Conservation (phyloP, 1,284 basidiomycete genomes). For the Inonotus obliquus region DNA sequence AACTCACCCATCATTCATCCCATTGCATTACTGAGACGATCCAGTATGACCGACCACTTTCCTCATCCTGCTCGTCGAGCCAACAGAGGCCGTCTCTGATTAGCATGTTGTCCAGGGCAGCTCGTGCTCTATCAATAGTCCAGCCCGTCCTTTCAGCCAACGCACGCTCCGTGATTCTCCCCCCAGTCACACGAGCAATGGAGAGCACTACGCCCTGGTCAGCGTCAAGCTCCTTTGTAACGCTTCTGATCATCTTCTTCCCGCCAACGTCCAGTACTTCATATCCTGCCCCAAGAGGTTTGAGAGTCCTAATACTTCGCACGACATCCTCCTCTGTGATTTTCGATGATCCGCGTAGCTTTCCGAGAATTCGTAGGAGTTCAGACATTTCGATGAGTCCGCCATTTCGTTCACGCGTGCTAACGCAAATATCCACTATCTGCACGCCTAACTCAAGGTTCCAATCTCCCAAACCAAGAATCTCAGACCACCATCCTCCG, state of each 20-base stretch:
- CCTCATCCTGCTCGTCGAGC: slow-evolving; percentile 84
- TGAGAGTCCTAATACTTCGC: slow-evolving; percentile 82
- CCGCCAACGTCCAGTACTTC: slow-evolving; percentile 73
- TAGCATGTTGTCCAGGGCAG: slow-evolving; percentile 86
- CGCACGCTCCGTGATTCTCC: slow-evolving; percentile 56
- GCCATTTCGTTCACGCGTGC: slow-evolving; percentile 83
- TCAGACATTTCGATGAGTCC: slow-evolving; percentile 90
- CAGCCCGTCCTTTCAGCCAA: slow-evolving; percentile 66
- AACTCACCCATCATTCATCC: slow-evolving; percentile 46
- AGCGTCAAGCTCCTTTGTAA: slow-evolving; percentile 75
- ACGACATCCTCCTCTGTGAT: slow-evolving; percentile 83
- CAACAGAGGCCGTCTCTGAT: slow-evolving; percentile 90
- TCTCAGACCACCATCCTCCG: slow-evolving; percentile 85
- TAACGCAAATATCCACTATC: slow-evolving; percentile 94
- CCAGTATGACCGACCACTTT: slow-evolving; percentile 68
- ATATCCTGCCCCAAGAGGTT: slow-evolving; percentile 88
- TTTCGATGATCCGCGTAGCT: slow-evolving; percentile 51
- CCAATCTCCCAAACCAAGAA: slow-evolving; percentile 90
- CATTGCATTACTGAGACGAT: slow-evolving; percentile 79
- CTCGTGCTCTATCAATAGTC: slow-evolving; percentile 69
- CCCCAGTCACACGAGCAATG: slow-evolving; percentile 65
- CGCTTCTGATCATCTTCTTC: slow-evolving; percentile 65
- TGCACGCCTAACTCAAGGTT: slow-evolving; percentile 95
- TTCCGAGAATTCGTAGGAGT: slow-evolving; percentile 73
- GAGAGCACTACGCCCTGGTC: slow-evolving; percentile 77